Conservation (phyloP, 2,329 filamentous ascomycete species). For the Metarhizium sp. region DNA sequence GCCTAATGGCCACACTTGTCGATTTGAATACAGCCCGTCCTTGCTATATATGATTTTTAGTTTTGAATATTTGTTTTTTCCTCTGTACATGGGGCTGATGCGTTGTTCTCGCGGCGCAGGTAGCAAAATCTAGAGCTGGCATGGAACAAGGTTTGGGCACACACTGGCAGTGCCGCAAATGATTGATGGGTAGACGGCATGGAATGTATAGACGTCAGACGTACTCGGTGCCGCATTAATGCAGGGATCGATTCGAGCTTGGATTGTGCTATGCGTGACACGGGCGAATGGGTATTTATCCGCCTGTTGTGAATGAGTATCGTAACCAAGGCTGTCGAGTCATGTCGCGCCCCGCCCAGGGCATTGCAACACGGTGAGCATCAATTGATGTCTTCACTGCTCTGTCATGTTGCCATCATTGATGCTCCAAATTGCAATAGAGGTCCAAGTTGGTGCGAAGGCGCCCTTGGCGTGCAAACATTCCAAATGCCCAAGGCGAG, state of each 20-base stretch:
- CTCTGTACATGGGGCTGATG: background rate
- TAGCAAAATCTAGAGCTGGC: slow-evolving; percentile 1
- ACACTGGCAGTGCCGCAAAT: background rate
- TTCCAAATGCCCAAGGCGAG: too few relatives aligned
- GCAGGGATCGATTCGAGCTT: background rate
- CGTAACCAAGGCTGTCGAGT: too few relatives aligned
- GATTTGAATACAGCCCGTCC: background rate
- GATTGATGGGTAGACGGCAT: background rate
- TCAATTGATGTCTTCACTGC: too few relatives aligned
- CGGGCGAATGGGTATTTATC: background rate
- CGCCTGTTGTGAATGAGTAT: background rate
- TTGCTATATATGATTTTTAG: background rate
- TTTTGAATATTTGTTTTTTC: background rate
- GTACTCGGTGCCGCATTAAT: background rate
- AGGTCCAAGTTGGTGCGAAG: too few relatives aligned
- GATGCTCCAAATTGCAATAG: too few relatives aligned
- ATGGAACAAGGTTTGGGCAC: background rate
- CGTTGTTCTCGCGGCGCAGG: background rate
- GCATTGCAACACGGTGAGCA: too few relatives aligned
- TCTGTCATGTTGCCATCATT: too few relatives aligned
- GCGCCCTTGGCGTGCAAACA: too few relatives aligned
- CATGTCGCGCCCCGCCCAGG: too few relatives aligned
- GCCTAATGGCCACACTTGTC: background rate
- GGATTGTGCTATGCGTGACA: background rate
- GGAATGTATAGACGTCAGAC: background rate